phyloP scores from a whole-genome alignment of 129 eudicot genomes.

The Erigeron canadensis region DNA sequence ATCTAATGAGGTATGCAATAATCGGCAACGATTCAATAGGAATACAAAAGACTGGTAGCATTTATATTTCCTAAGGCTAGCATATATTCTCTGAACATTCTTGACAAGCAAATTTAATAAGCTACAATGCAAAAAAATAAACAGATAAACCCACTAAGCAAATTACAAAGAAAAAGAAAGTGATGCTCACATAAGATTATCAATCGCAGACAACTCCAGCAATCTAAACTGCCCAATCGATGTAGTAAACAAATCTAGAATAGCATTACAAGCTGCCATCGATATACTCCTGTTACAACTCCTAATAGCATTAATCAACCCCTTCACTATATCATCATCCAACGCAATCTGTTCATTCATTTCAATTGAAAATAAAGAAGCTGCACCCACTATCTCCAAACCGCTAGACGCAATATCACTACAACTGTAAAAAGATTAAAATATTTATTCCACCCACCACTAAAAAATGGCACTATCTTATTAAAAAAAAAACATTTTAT shows the following conservation, averaged over 20 bases:
- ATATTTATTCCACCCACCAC: background rate
- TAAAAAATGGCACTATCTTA: background rate
- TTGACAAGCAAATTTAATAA: background rate
- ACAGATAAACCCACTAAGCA: constrained; percentile 8
- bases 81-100: constrained; percentile 2
- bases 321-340: constrained; percentile 60
- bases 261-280: constrained; percentile 59
- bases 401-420: constrained; percentile 43
- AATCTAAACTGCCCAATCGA: constrained; percentile 46
- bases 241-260: constrained; percentile 69
- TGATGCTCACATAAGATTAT: constrained; percentile 65
- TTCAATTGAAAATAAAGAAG: constrained; percentile 60
- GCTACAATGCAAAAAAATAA: background rate
- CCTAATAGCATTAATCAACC: constrained; percentile 38
- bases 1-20: background rate
- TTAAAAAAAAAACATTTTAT: background rate
- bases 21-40: background rate
- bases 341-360: constrained; percentile 64
- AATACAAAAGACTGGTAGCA: background rate
- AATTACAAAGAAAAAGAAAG: constrained; percentile 11
- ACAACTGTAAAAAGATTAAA: constrained; percentile 28
- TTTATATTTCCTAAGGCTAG: too few species aligned
- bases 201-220: constrained; percentile 45
- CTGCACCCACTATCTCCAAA: constrained; percentile 53
- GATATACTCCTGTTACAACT: constrained; percentile 39